Evolutionary conservation across 2,329 filamentous ascomycete species (phyloP).

Genomic region (Macrophomina pseudophaseolina): DNA sequence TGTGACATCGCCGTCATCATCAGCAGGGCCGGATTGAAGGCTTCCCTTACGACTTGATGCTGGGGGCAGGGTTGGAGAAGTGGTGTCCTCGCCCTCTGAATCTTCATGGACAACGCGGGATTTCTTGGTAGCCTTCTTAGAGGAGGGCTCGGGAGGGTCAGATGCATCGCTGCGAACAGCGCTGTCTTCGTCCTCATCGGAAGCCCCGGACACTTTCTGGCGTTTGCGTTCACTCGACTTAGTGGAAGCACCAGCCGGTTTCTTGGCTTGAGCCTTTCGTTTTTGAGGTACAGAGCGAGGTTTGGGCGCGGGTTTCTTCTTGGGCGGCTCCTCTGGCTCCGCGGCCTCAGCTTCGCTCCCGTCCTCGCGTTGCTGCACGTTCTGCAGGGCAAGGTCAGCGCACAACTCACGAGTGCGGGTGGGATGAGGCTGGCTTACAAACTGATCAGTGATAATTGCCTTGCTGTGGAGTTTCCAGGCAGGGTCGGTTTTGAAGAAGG

Average conservation of each 20-base stretch:
- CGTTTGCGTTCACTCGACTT: slow-evolving; percentile 41
- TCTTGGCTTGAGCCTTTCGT: slow-evolving; percentile 27
- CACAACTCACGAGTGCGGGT: not conserved
- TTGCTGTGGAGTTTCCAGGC: slow-evolving; percentile 63
- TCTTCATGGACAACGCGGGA: slow-evolving; percentile 1
- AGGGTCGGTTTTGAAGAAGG: slow-evolving; percentile 60
- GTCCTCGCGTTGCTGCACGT: slow-evolving; percentile 36
- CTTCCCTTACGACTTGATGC: not conserved
- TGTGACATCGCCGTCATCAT: slow-evolving; percentile 10
- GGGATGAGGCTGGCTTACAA: slow-evolving; percentile 38
- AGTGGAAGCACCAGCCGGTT: slow-evolving; percentile 38
- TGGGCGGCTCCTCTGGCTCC: slow-evolving; percentile 9
- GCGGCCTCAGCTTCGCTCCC: slow-evolving; percentile 29
- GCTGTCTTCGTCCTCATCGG: slow-evolving; percentile 35
- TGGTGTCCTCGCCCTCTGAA: not conserved
- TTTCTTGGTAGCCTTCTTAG: slow-evolving; percentile 26
- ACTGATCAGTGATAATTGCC: slow-evolving; percentile 58
- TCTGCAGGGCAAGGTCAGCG: not conserved
- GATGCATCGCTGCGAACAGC: slow-evolving; percentile 26
- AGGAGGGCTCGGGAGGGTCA: slow-evolving; percentile 5
- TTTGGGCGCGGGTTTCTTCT: not conserved
- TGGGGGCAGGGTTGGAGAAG: not conserved
- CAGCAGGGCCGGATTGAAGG: not conserved
- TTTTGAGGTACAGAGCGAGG: slow-evolving; percentile 2
- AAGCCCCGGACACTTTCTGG: slow-evolving; percentile 35